Conservation (phyloP, 306 rosid genomes). For the Sphenostylis stenocarpa region DNA sequence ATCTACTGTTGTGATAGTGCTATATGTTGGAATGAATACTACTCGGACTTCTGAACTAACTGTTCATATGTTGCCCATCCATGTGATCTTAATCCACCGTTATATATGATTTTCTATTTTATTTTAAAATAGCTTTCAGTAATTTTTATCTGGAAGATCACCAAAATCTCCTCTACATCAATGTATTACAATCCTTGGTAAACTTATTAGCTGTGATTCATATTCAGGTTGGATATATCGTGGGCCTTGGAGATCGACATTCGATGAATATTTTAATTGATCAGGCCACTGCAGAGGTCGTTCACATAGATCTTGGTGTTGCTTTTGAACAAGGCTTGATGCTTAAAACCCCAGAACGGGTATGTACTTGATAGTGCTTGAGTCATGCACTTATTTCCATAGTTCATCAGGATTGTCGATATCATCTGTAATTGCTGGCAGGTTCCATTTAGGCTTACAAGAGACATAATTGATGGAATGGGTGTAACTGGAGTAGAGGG, state of each 20-base stretch:
- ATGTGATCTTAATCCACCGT: conserved; percentile 17
- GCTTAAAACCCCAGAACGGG: conserved; percentile 98
- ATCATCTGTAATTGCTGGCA: conserved; percentile 38
- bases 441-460: conserved; percentile 94
- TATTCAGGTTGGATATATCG: conserved; percentile 85
- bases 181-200: conserved; percentile 7
- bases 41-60: conserved; percentile 5
- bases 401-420: conserved; percentile 19
- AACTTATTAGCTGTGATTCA: conserved; percentile 8
- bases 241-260: conserved; percentile 96
- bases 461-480: conserved; percentile 95
- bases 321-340: conserved; percentile 99
- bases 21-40: conserved; percentile 4
- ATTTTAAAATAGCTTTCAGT: neutral
- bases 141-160: conserved; percentile 8
- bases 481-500: conserved; percentile 94
- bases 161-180: neutral
- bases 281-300: conserved; percentile 90
- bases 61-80: neutral
- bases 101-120: conserved; percentile 7
- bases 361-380: conserved; percentile 36
- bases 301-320: conserved; percentile 98
- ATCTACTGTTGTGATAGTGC: neutral
- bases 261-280: conserved; percentile 88
- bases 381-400: conserved; percentile 9